phyloP scores from a whole-genome alignment of 1,139 yeast genomes.

The Nematodospora anomalae region DNA sequence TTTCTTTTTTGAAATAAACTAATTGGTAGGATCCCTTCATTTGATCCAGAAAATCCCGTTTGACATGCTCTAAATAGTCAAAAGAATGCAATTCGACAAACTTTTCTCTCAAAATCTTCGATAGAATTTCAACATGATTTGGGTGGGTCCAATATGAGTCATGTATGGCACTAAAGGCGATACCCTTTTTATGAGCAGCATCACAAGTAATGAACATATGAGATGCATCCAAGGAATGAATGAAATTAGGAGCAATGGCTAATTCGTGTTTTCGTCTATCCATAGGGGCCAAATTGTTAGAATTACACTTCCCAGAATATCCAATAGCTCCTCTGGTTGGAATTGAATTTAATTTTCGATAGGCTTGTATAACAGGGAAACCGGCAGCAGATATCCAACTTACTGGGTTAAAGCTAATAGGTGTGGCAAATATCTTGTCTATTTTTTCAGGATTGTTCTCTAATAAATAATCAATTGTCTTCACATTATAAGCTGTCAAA shows the following conservation, averaged over 20 bases:
- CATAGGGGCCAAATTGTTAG: slow-evolving; percentile 21
- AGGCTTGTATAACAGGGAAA: slow-evolving; percentile 44
- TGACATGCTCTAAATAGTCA: slow-evolving; percentile 26
- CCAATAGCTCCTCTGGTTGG: slow-evolving; percentile 18
- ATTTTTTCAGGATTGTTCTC: slow-evolving; percentile 1
- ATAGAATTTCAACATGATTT: slow-evolving; percentile 27
- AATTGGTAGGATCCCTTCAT: slow-evolving; percentile 31
- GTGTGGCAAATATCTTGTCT: slow-evolving; percentile 5
- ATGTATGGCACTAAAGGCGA: slow-evolving; percentile 43
- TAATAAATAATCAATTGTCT: slow-evolving; percentile 17
- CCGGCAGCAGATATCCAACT: slow-evolving; percentile 47
- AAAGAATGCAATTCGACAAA: slow-evolving; percentile 36
- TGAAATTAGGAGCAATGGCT: slow-evolving; percentile 47
- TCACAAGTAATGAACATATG: slow-evolving; percentile 42
- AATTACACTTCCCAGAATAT: slow-evolving; percentile 1
- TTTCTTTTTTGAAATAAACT: slow-evolving; percentile 30
- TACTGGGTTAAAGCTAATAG: slow-evolving; percentile 29
- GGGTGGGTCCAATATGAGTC: slow-evolving; percentile 50
- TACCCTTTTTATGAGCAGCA: slow-evolving; percentile 19
- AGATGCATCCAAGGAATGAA: slow-evolving; percentile 45
- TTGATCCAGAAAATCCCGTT: slow-evolving; percentile 27
- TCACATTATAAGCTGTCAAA: slow-evolving; percentile 27
- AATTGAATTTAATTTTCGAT: slow-evolving; percentile 22
- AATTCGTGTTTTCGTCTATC: slow-evolving; percentile 34
- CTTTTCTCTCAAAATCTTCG: slow-evolving; percentile 29